These are phyloP conservation scores for Jatropha podagrica DNA, from an alignment of 441 rosid species.

Conservation along the genomic window DNA sequence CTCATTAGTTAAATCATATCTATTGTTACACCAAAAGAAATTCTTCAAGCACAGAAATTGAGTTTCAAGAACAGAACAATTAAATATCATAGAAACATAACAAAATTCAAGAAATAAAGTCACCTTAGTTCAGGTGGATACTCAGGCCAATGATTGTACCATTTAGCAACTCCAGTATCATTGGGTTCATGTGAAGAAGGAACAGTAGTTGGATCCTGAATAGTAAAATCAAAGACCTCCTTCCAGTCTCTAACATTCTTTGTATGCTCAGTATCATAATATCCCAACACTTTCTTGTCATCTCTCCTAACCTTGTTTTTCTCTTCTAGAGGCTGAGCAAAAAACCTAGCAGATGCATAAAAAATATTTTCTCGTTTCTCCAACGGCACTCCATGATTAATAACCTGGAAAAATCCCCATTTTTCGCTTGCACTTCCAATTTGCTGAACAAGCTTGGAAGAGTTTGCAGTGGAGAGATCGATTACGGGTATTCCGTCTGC, in stretches of 20 bases:
- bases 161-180: constrained; percentile 34
- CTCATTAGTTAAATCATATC: not conserved
- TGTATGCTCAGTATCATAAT: constrained; percentile 64
- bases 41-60: not conserved
- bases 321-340: constrained; percentile 48
- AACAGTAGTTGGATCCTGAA: constrained; percentile 39
- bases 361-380: constrained; percentile 37
- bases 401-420: constrained; percentile 73
- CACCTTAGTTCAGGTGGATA: constrained; percentile 51
- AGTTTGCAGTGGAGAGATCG: constrained; percentile 44
- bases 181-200: constrained; percentile 50
- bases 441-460: constrained; percentile 30
- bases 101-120: not conserved
- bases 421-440: constrained; percentile 54
- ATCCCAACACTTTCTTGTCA: constrained; percentile 48
- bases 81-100: not conserved
- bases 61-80: too few relatives aligned
- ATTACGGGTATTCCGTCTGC: constrained; percentile 45
- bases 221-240: constrained; percentile 56
- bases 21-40: not conserved
- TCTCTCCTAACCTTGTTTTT: constrained; percentile 49
- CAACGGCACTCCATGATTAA: constrained; percentile 61
- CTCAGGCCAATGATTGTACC: constrained; percentile 61
- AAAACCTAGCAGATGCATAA: constrained; percentile 41
- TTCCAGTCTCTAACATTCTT: constrained; percentile 88